phyloP scores from a whole-genome alignment of 1,284 basidiomycete genomes.

The Heterobasidion occidentale region DNA sequence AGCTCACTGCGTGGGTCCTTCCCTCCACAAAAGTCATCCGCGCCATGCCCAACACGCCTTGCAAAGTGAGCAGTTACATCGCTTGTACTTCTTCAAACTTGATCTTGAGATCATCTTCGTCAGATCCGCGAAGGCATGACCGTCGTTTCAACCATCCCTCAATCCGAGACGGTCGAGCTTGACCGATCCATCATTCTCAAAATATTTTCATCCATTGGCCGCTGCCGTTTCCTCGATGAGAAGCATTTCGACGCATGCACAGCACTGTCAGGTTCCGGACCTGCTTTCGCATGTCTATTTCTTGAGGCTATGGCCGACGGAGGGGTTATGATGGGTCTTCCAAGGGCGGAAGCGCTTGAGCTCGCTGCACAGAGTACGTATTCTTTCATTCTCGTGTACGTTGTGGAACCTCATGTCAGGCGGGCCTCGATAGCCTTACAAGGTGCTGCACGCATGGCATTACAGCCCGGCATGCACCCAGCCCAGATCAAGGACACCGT shows the following conservation, averaged over 20 bases:
- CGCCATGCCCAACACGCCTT: slow-evolving; percentile 99
- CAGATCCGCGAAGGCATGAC: slow-evolving; percentile 98
- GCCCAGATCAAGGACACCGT: slow-evolving; percentile 98
- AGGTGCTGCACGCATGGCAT: slow-evolving; percentile 93
- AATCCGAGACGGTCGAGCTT: slow-evolving; percentile 40
- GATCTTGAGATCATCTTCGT: not conserved
- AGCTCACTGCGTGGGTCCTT: slow-evolving; percentile 72
- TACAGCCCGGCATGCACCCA: slow-evolving; percentile 85
- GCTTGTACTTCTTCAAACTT: not conserved
- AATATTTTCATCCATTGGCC: slow-evolving; percentile 93
- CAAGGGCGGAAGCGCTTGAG: slow-evolving; percentile 89
- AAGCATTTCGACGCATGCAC: slow-evolving; percentile 99
- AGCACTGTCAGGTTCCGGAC: slow-evolving; percentile 92
- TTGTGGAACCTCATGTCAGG: slow-evolving; percentile 24
- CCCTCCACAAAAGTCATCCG: slow-evolving; percentile 82
- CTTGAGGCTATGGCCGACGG: slow-evolving; percentile 99
- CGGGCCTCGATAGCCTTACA: slow-evolving; percentile 59
- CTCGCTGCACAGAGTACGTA: slow-evolving; percentile 85
- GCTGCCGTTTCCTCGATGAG: slow-evolving; percentile 91
- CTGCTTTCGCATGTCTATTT: slow-evolving; percentile 95
- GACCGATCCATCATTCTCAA: slow-evolving; percentile 79
- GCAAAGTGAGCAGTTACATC: slow-evolving; percentile 57
- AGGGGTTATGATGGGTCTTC: slow-evolving; percentile 99
- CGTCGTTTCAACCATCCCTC: slow-evolving; percentile 69
- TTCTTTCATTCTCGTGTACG: not conserved